Evolutionary conservation across 768 basidiomycete genomes (phyloP), one percentile per base, ranked within the genome.

Genomic region (Dentipellis sp.): DNA sequence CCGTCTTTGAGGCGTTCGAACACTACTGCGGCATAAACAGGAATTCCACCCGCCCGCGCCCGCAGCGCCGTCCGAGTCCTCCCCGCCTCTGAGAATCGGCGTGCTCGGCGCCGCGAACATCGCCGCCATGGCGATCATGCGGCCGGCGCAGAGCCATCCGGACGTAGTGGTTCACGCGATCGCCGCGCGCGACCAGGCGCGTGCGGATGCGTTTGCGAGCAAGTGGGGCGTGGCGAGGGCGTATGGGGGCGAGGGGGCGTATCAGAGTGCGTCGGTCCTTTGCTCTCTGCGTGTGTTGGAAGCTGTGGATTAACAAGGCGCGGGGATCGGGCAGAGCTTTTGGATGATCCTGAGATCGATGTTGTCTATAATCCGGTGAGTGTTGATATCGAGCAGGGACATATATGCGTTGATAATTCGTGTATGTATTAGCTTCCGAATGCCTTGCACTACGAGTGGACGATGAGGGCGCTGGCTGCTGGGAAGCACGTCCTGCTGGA

Each of bases 401-500:
- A 29, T 29, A 29, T 29, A 29, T 29, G 29, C 29, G 29, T 29
- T 29, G 29, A 6, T 29, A 29, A 29, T n/a, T n/a, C n/a, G n/a
- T n/a, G n/a, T n/a, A n/a, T 3, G 29, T 3, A 29, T 29, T 37
- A 79, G 79, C 71, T 82, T 8, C 83, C 83, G 0, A 83, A 83
- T 54, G 77, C 74, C 14, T 68, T 85, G 36, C 82, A 86, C 59
- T 81, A 76, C 54, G 82, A 85, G 62, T 86, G 81, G 82, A 81
- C 82, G 0, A 80, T 79, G 75, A 82, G 79, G 59, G 79, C 82
- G 7, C 75, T 86, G 7, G 66, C 66, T 11, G 77, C 78, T 1
- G 82, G 84, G 5, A 84, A 86, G 63, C 82, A 84, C 57, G 82
- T 85, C 21, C 69, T 84, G 8, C 69, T 83, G 19, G 84, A 86